Conservation (phyloP, 208 protist species). For the Borovskyia barvae region DNA sequence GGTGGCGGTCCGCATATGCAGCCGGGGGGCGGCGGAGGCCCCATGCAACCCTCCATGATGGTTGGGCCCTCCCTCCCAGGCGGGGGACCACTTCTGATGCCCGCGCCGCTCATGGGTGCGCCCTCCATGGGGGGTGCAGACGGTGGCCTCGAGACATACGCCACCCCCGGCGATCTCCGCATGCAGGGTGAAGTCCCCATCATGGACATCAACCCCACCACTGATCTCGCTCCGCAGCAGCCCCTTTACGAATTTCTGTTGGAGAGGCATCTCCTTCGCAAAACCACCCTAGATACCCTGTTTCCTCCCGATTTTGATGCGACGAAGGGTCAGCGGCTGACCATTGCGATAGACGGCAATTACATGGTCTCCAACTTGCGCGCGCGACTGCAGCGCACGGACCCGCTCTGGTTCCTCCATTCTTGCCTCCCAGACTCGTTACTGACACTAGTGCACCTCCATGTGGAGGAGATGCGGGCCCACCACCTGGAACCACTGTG, state of each 20-base stretch:
- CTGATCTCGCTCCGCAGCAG: constrained; percentile 26
- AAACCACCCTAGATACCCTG: constrained; percentile 42
- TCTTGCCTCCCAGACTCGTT: constrained; percentile 67
- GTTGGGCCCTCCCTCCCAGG: constrained; percentile 10
- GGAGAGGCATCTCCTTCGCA: constrained; percentile 51
- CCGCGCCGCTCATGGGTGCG: constrained; percentile 4
- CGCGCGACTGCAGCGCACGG: constrained; percentile 45
- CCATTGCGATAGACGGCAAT: constrained; percentile 80
- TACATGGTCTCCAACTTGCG: constrained; percentile 71
- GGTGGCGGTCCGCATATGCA: constrained; percentile 18
- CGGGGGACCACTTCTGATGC: constrained; percentile 17
- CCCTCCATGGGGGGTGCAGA: constrained; percentile 9
- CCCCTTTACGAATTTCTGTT: constrained; percentile 61
- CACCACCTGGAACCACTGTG: constrained; percentile 74
- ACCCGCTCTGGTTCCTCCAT: constrained; percentile 86
- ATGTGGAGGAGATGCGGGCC: constrained; percentile 65
- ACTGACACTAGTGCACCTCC: constrained; percentile 52
- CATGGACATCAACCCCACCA: constrained; percentile 11
- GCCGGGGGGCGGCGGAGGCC: constrained; percentile 3
- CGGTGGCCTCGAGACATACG: constrained; percentile 33
- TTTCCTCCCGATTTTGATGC: constrained; percentile 46
- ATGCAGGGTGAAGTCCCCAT: constrained; percentile 35
- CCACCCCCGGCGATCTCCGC: constrained; percentile 29
- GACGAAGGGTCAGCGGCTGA: constrained; percentile 35
- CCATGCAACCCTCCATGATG: too few species aligned